Evolutionary conservation across 164 flowering plant genomes (phyloP).

Genomic region (Magnolia changhungtana): DNA sequence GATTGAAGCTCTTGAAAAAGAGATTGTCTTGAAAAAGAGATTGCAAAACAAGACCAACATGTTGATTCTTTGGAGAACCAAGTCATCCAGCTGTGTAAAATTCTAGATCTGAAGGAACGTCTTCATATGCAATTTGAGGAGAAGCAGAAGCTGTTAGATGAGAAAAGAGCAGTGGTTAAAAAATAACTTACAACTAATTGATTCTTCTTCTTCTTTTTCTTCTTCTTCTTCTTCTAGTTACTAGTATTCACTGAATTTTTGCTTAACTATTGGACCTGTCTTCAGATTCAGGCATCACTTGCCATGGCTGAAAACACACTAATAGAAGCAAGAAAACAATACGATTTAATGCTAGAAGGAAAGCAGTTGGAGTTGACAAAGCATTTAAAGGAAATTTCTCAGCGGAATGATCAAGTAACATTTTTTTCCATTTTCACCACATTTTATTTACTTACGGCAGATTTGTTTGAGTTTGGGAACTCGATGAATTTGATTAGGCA

Average conservation of each 20-base stretch:
- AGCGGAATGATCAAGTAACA: conserved; percentile 90
- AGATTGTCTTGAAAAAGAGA: conserved; percentile 49
- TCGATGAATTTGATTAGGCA: conserved; percentile 50
- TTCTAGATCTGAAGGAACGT: conserved; percentile 63
- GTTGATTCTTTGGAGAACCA: conserved; percentile 53
- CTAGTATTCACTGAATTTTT: background rate
- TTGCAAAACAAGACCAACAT: conserved; percentile 37
- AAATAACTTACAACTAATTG: background rate
- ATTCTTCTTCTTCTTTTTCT: too few relatives aligned
- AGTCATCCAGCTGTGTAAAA: conserved; percentile 38
- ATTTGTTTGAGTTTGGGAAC: conserved; percentile 10
- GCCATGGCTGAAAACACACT: conserved; percentile 62
- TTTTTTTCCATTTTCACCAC: background rate
- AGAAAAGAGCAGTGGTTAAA: conserved; percentile 59
- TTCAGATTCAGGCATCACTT: conserved; percentile 57
- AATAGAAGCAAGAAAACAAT: conserved; percentile 67
- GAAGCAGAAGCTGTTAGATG: conserved; percentile 57
- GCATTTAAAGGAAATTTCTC: conserved; percentile 93
- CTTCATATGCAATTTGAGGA: conserved; percentile 41
- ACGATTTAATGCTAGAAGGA: conserved; percentile 76
- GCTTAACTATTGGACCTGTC: background rate
- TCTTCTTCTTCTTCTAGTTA: background rate
- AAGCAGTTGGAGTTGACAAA: conserved; percentile 81
- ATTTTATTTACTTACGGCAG: background rate
- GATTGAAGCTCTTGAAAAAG: conserved; percentile 44